Evolutionary conservation across 2,329 filamentous ascomycete species (phyloP), one percentile per base, ranked within the genome.

Genomic region (Fusarium verticillioides): DNA sequence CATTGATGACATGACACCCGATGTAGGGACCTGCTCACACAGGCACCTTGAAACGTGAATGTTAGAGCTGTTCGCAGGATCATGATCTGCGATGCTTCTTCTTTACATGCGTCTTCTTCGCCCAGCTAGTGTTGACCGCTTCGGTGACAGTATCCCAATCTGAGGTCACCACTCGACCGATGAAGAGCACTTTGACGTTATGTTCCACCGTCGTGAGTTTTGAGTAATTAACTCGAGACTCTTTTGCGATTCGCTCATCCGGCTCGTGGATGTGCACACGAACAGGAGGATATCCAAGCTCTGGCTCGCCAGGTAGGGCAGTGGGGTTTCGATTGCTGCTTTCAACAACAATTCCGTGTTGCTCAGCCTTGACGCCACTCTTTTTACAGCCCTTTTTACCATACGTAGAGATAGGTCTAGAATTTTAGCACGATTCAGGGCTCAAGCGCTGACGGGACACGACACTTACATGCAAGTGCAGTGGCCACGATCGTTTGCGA

Each of bases 191-290:
- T 50, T 83, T 85, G 73, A 86, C 81, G 73, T 90, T 90, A 79
- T 90, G 88, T 77, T 90, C 87, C 32, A 90, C 82, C 7, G 87
- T 88, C 34, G 85, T 82, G 10, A 87, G 80, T 70, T 90, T 90
- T 9, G 87, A 85, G 77, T 90, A 90, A 79, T 90, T 89, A 72
- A 89, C 84, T 9, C 88, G 85, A 18, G 88, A 90, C 68, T 87
- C 84, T 36, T 73, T 82, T 16, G 82, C 81, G 11, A 90, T 81
- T 60, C 79, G 84, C 66, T 90, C 87, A 37, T 81, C 82, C 19
- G 81, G 78, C 8, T 82, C 79, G 26, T 78, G 81, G 26, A 89
- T 83, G 2, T 82, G 78, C 46, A 88, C 82, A 34, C 79, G 80
- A 40, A 89, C 82, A 0, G 88, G 84, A 0, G 73, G 39, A 56